phyloP scores from a whole-genome alignment of 2,329 filamentous ascomycete genomes.

The Cercospora sp. region DNA sequence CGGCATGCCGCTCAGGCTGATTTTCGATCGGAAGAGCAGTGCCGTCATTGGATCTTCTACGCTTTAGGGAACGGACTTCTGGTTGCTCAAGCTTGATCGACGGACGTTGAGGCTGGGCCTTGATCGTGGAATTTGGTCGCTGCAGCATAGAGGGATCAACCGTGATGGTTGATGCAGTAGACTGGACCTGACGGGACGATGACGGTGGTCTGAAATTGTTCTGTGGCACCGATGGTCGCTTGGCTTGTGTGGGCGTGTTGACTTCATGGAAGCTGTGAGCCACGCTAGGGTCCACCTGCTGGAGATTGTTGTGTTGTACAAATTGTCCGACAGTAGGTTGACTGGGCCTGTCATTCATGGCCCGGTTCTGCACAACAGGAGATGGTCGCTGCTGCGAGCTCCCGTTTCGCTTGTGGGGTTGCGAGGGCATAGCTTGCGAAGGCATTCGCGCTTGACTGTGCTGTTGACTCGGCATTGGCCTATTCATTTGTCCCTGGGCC shows the following conservation, averaged over 20 bases:
- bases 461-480: neutral
- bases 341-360: neutral
- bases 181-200: neutral
- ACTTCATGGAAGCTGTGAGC: neutral
- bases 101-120: neutral
- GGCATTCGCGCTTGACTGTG: neutral
- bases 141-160: constrained; percentile 1
- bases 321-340: neutral
- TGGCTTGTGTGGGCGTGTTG: neutral
- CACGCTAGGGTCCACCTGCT: neutral
- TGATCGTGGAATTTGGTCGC: neutral
- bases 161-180: neutral
- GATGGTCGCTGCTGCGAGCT: neutral
- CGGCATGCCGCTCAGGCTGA: constrained; percentile 3
- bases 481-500: neutral
- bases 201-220: neutral
- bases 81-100: constrained; percentile 10
- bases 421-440: neutral
- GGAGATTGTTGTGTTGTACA: neutral
- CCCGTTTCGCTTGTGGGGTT: neutral
- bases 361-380: neutral
- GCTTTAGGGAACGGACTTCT: constrained; percentile 28
- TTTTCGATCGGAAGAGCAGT: constrained; percentile 24
- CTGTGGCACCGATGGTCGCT: neutral
- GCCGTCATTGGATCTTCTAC: constrained; percentile 36